These are phyloP conservation scores for Sordariomycetes sp. DNA, from an alignment of 2,329 filamentous ascomycete species.

Conservation along the genomic window DNA sequence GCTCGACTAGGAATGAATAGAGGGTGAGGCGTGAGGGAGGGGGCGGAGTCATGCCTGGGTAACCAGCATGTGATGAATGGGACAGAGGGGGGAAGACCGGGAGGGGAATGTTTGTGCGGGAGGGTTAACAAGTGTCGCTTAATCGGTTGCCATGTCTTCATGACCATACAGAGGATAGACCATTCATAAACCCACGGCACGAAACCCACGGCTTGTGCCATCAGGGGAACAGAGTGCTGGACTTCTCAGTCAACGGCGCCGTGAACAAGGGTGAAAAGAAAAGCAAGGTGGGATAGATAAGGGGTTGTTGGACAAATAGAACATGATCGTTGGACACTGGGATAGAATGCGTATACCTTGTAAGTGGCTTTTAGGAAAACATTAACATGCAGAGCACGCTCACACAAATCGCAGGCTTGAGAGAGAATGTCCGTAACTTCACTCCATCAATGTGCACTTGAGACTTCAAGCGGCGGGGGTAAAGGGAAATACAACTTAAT, in stretches of 20 bases:
- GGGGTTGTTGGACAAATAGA: too few relatives aligned
- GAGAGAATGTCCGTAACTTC: too few relatives aligned
- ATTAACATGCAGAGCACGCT: too few relatives aligned
- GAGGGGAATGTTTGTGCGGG: neutral
- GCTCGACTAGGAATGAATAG: neutral
- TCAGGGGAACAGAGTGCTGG: neutral
- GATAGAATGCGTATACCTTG: too few relatives aligned
- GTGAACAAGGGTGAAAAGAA: neutral
- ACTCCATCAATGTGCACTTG: neutral
- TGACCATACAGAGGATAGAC: neutral
- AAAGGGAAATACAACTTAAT: neutral
- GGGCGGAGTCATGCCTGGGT: neutral
- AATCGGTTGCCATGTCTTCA: neutral
- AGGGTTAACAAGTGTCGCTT: neutral
- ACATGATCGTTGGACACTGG: too few relatives aligned
- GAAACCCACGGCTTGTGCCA: neutral
- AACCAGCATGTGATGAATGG: neutral
- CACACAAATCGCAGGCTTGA: too few relatives aligned
- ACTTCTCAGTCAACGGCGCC: neutral
- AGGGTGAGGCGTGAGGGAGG: neutral
- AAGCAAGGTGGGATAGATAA: neutral
- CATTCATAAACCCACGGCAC: neutral
- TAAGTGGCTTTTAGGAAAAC: too few relatives aligned
- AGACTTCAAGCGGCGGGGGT: neutral
- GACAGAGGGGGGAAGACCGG: neutral